Percentiles rank a stretch among this genome's conserved stretches.
Evolutionary conservation across 2,329 filamentous ascomycete species (phyloP).

Genomic region (Thelonectria olida): DNA sequence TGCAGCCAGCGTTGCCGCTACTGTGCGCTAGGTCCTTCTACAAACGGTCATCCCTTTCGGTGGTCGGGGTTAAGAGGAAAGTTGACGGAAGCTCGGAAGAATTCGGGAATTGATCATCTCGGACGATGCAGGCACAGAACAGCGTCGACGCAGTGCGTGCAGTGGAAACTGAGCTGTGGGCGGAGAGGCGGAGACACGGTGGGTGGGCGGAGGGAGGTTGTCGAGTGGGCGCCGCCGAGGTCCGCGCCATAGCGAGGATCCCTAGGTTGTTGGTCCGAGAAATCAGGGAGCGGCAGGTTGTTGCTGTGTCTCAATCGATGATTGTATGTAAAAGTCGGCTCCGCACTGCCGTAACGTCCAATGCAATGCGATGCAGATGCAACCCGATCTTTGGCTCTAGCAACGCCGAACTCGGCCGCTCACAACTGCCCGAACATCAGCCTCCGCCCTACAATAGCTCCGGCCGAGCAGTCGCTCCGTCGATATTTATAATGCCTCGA

Average conservation of each 20-base stretch:
- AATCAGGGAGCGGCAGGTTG: constrained; percentile 29
- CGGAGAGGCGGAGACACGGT: constrained; percentile 13
- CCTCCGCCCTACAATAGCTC: constrained; percentile 32
- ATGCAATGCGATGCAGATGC: constrained; percentile 12
- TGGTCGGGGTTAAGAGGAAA: constrained; percentile 26
- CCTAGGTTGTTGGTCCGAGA: constrained; percentile 27
- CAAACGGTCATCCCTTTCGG: constrained; percentile 10
- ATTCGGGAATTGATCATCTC: constrained; percentile 28
- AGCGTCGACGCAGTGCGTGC: neutral
- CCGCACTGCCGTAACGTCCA: constrained; percentile 30
- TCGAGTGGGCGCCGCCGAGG: constrained; percentile 17
- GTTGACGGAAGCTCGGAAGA: constrained; percentile 29
- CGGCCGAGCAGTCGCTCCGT: constrained; percentile 34
- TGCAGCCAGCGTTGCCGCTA: constrained; percentile 33
- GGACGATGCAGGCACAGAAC: constrained; percentile 22
- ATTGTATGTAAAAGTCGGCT: constrained; percentile 21
- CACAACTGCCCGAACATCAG: constrained; percentile 21
- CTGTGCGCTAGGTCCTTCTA: constrained; percentile 30
- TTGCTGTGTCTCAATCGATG: constrained; percentile 9
- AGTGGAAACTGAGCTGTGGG: neutral
- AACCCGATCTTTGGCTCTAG: constrained; percentile 12
- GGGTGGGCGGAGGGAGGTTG: neutral
- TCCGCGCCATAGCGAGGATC: constrained; percentile 18
- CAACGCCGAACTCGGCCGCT: constrained; percentile 36
- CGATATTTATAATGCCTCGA: constrained; percentile 43